Percentiles rank a stretch among this genome's conserved stretches.
These are phyloP conservation scores for Ophiostoma ulmi DNA, from an alignment of 2,329 filamentous ascomycete species.

Conservation along the genomic window DNA sequence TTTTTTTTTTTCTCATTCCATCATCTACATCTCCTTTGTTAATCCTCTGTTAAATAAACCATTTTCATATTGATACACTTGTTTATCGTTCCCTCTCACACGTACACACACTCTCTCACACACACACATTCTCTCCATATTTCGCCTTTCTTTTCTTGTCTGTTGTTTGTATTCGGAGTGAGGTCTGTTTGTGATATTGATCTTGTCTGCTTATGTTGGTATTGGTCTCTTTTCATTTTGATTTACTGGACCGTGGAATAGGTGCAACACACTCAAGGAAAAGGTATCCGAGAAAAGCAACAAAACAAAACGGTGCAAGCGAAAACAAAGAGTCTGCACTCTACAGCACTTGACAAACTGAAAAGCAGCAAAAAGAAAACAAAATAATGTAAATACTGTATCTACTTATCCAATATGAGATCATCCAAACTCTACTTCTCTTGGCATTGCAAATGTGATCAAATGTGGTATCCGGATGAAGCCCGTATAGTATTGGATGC, in stretches of 20 bases:
- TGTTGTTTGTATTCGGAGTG: neutral
- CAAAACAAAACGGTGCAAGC: neutral
- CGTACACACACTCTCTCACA: neutral
- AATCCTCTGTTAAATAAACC: constrained; percentile 14
- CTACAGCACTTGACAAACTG: neutral
- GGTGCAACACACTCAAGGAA: neutral
- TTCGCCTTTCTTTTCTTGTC: neutral
- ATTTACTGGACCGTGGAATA: neutral
- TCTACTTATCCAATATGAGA: constrained; percentile 1
- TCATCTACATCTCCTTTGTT: constrained; percentile 14
- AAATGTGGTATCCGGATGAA: neutral
- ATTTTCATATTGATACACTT: constrained; percentile 11
- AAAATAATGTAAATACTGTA: neutral
- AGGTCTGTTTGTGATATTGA: neutral
- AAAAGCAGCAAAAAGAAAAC: neutral
- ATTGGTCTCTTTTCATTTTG: neutral
- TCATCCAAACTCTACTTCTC: neutral
- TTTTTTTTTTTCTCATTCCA: constrained; percentile 4
- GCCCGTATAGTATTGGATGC: neutral
- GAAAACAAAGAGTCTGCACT: neutral
- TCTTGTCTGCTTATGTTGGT: neutral
- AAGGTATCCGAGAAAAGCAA: neutral
- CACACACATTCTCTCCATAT: neutral
- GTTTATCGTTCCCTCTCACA: neutral
- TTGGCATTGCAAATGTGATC: neutral